Evolutionary conservation across 805 yeast species (phyloP).

Genomic region (Cyberlindnera japonica): DNA sequence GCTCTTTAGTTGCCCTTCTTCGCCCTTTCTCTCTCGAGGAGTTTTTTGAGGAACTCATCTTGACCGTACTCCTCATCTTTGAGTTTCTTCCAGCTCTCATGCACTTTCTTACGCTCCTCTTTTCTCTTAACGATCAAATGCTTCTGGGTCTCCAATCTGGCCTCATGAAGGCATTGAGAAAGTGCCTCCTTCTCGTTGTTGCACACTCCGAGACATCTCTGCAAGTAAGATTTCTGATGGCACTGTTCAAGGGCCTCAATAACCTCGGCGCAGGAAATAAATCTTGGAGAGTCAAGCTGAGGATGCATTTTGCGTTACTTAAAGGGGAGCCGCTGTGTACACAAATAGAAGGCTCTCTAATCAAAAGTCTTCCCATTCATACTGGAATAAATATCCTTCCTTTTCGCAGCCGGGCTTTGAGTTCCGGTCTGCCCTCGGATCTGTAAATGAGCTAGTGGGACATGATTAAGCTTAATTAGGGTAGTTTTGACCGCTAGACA

Average conservation of each 20-base stretch:
- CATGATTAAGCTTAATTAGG: too few relatives aligned
- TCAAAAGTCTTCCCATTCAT: too few relatives aligned
- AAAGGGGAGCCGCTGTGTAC: too few relatives aligned
- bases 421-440: too few relatives aligned
- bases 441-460: too few relatives aligned
- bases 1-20: conserved; percentile 25
- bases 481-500: too few relatives aligned
- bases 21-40: conserved; percentile 51
- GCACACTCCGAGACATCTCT: conserved; percentile 78
- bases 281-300: conserved; percentile 47
- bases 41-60: conserved; percentile 61
- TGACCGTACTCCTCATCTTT: conserved; percentile 83
- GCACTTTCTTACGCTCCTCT: conserved; percentile 52
- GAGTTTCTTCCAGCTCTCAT: conserved; percentile 52
- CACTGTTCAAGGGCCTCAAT: conserved; percentile 89
- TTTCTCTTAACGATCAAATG: conserved; percentile 48
- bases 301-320: conserved; percentile 54
- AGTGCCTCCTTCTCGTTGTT: conserved; percentile 80
- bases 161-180: conserved; percentile 72
- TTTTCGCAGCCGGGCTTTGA: too few relatives aligned
- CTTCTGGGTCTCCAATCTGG: conserved; percentile 61
- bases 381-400: too few relatives aligned
- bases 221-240: conserved; percentile 64
- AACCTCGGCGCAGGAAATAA: conserved; percentile 64
- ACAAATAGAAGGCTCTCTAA: too few relatives aligned